phyloP scores from a whole-genome alignment of 176 grass and related monocot genomes.

The Oryza australiensis region DNA sequence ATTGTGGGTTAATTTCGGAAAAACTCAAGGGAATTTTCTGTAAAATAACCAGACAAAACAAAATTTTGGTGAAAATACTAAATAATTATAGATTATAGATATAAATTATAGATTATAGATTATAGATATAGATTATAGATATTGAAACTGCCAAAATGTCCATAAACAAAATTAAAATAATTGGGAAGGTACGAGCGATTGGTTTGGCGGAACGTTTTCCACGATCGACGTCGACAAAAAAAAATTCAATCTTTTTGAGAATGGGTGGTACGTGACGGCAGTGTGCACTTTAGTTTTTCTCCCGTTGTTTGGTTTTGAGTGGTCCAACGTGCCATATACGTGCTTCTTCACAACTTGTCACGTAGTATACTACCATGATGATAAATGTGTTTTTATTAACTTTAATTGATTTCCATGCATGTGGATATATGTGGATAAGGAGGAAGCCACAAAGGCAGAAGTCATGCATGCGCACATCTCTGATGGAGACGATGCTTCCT shows the following conservation, averaged over 20 bases:
- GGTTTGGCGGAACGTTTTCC: constrained; percentile 11
- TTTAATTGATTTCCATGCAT: neutral
- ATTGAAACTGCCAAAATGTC: neutral
- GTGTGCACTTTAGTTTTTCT: neutral
- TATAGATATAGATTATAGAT: too few relatives aligned
- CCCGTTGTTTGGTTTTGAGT: neutral
- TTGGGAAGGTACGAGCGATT: neutral
- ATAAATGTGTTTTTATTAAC: neutral
- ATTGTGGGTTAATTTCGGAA: too few relatives aligned
- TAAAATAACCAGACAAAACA: too few relatives aligned
- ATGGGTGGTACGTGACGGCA: constrained; percentile 1
- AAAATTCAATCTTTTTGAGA: neutral
- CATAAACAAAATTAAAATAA: neutral
- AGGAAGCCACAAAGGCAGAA: neutral
- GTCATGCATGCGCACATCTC: too few relatives aligned
- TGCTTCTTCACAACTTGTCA: neutral
- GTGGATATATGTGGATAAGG: constrained; percentile 17
- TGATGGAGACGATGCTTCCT: too few relatives aligned
- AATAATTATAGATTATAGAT: too few relatives aligned
- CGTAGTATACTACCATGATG: neutral
- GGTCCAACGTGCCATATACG: neutral
- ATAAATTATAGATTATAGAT: too few relatives aligned
- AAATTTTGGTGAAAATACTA: too few relatives aligned
- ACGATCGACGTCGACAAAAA: too few relatives aligned
- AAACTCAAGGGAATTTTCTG: too few relatives aligned